Conservation (phyloP, 2,329 filamentous ascomycete species). For the Fusarium sp. region DNA sequence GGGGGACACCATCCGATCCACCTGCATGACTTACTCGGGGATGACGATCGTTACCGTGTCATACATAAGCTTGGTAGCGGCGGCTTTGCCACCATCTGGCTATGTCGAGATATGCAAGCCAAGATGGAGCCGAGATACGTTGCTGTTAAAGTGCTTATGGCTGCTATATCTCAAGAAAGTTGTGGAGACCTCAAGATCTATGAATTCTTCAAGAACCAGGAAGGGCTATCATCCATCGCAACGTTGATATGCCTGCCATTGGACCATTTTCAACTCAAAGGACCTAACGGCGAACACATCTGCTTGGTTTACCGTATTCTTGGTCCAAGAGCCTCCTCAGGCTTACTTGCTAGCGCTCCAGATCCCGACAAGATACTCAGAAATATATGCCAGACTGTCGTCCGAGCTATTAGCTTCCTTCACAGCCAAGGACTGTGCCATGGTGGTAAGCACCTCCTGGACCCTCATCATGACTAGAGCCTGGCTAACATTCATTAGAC, state of each 20-base stretch:
- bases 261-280: slow-evolving; percentile 37
- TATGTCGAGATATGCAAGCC: slow-evolving; percentile 49
- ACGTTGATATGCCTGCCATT: slow-evolving; percentile 29
- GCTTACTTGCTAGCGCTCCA: not conserved
- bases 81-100: slow-evolving; percentile 58
- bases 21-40: too few relatives aligned
- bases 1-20: too few relatives aligned
- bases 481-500: slow-evolving; percentile 25
- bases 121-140: slow-evolving; percentile 35
- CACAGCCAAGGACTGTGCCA: slow-evolving; percentile 44
- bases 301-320: slow-evolving; percentile 42
- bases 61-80: slow-evolving; percentile 58
- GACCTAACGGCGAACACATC: slow-evolving; percentile 40
- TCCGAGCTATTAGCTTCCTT: slow-evolving; percentile 31
- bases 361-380: slow-evolving; percentile 17
- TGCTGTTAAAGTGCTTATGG: slow-evolving; percentile 49
- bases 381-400: slow-evolving; percentile 24
- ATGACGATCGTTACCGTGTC: slow-evolving; percentile 53
- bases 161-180: slow-evolving; percentile 36
- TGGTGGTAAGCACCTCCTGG: slow-evolving; percentile 39
- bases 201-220: too few relatives aligned
- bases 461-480: not conserved
- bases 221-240: too few relatives aligned
- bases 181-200: too few relatives aligned
- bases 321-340: slow-evolving; percentile 34